Conservation (phyloP, 2,329 filamentous ascomycete species). For the Dactylellina sp. region DNA sequence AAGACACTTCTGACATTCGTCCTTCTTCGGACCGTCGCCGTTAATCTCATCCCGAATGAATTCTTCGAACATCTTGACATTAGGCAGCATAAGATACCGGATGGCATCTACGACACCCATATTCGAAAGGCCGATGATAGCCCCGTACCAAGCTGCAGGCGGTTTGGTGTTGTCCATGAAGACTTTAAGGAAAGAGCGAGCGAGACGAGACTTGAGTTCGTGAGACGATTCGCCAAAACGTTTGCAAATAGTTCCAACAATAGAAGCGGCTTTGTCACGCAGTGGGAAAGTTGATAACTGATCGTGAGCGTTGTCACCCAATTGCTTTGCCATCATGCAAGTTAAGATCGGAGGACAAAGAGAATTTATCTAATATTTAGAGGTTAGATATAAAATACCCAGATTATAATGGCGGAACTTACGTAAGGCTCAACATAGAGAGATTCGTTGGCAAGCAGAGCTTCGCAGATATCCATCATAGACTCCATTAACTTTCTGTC, state of each 20-base stretch:
- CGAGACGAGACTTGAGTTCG: slow-evolving; percentile 86
- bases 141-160: slow-evolving; percentile 86
- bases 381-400: slow-evolving; percentile 10
- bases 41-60: slow-evolving; percentile 70
- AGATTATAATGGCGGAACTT: slow-evolving; percentile 57
- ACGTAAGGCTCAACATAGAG: slow-evolving; percentile 79
- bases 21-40: slow-evolving; percentile 68
- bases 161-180: slow-evolving; percentile 89
- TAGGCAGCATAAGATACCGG: slow-evolving; percentile 74
- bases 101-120: slow-evolving; percentile 78
- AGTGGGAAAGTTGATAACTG: slow-evolving; percentile 73
- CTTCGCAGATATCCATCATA: slow-evolving; percentile 90
- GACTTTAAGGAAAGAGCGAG: slow-evolving; percentile 90
- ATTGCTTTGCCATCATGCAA: slow-evolving; percentile 86
- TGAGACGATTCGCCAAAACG: slow-evolving; percentile 85
- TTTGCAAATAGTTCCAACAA: slow-evolving; percentile 81
- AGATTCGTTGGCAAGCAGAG: slow-evolving; percentile 83
- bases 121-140: slow-evolving; percentile 80
- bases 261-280: slow-evolving; percentile 83
- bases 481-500: slow-evolving; percentile 88
- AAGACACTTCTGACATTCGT: slow-evolving; percentile 73
- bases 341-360: slow-evolving; percentile 90
- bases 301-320: slow-evolving; percentile 65
- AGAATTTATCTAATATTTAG: slow-evolving; percentile 67
- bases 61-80: slow-evolving; percentile 73